phyloP scores from a whole-genome alignment of 1,139 yeast species.

The Yamadazyma jaroonii region DNA sequence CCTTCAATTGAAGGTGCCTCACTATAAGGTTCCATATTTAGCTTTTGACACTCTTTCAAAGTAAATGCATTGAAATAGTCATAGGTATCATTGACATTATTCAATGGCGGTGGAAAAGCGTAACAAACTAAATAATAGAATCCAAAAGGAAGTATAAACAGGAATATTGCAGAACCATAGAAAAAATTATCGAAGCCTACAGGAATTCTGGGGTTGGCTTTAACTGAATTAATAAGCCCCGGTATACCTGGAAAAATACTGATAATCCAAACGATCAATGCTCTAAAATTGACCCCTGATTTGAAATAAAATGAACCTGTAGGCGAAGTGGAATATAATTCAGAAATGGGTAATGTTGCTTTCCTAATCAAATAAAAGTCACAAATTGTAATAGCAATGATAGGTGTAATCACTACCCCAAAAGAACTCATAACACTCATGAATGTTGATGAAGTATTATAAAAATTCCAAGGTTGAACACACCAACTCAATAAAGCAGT shows the following conservation, averaged over 20 bases:
- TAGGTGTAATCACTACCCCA: constrained; percentile 17
- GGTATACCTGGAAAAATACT: constrained; percentile 19
- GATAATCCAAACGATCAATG: constrained; percentile 23
- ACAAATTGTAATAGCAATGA: constrained; percentile 16
- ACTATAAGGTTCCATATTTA: constrained; percentile 5
- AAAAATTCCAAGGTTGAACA: constrained; percentile 20
- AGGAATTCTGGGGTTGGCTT: constrained; percentile 14
- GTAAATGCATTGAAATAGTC: constrained; percentile 19
- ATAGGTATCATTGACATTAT: constrained; percentile 12
- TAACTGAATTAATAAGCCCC: constrained; percentile 22
- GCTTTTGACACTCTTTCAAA: constrained; percentile 13
- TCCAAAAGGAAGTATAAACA: constrained; percentile 11
- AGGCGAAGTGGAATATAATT: constrained; percentile 12
- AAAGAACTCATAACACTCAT: constrained; percentile 15
- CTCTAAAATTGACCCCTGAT: constrained; percentile 34
- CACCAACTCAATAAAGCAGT: constrained; percentile 20
- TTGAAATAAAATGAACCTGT: constrained; percentile 19
- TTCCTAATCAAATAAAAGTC: constrained; percentile 16
- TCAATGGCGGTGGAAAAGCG: constrained; percentile 8
- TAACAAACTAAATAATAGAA: constrained; percentile 6
- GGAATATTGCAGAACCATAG: constrained; percentile 10
- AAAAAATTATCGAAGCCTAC: constrained; percentile 11
- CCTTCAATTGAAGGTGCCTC: neutral
- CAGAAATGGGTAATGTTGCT: constrained; percentile 11
- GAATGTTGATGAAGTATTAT: constrained; percentile 16